phyloP scores from a whole-genome alignment of 2,329 filamentous ascomycete genomes.

The Aspergillus novofumigatus region DNA sequence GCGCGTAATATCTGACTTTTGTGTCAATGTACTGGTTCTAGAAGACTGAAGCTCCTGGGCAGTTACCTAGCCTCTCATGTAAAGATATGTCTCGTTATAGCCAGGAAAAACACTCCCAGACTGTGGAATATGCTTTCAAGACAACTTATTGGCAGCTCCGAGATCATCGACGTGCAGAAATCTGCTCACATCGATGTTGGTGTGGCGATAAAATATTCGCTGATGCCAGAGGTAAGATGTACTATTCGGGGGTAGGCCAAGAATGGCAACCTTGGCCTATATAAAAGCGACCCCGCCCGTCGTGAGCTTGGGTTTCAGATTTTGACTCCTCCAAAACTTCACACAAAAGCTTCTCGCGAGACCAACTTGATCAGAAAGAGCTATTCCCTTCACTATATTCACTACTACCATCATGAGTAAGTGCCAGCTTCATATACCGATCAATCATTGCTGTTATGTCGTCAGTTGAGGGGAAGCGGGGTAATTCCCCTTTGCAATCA shows the following conservation, averaged over 20 bases:
- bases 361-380: not conserved
- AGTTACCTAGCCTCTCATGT: not conserved
- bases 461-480: not conserved
- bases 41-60: not conserved
- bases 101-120: not conserved
- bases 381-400: not conserved
- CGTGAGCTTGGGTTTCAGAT: not conserved
- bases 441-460: not conserved
- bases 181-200: conserved; percentile 16
- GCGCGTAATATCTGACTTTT: not conserved
- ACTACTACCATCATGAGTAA: conserved; percentile 8
- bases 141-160: not conserved
- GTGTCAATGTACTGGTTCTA: not conserved
- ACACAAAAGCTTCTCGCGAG: not conserved
- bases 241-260: not conserved
- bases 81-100: not conserved
- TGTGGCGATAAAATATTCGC: not conserved
- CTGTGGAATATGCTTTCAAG: not conserved
- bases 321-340: not conserved
- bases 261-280: not conserved
- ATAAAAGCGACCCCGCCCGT: not conserved
- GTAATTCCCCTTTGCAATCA: not conserved
- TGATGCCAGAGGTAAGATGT: not conserved
- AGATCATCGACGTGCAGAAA: conserved; percentile 17
- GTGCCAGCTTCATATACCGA: not conserved